Percentiles rank a stretch among this genome's conserved stretches.
phyloP scores from a whole-genome alignment of 768 basidiomycete genomes.

The Hericium erinaceus region DNA sequence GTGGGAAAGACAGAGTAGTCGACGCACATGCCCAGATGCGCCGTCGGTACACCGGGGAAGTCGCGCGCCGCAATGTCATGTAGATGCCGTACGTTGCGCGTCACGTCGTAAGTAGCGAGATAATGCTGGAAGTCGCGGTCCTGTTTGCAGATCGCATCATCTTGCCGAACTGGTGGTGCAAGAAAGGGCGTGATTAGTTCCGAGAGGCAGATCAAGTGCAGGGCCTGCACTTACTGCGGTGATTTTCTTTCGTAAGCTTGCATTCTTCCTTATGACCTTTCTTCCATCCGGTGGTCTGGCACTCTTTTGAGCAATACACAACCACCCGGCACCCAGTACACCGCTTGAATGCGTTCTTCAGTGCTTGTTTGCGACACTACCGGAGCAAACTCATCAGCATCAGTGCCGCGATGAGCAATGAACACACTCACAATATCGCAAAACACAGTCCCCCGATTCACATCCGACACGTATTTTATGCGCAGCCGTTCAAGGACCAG shows the following conservation, averaged over 20 bases:
- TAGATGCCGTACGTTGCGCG: slow-evolving; percentile 19
- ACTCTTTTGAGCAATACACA: slow-evolving; percentile 31
- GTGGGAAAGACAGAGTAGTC: slow-evolving; percentile 26
- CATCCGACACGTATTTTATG: not conserved
- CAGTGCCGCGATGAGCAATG: not conserved
- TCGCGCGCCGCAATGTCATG: slow-evolving; percentile 18
- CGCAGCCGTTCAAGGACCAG: not conserved
- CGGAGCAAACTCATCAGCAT: not conserved
- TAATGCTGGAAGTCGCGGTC: slow-evolving; percentile 27
- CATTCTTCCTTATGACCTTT: slow-evolving; percentile 28
- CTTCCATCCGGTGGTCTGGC: slow-evolving; percentile 28
- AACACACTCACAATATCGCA: not conserved
- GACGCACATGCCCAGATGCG: slow-evolving; percentile 24
- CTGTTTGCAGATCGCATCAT: slow-evolving; percentile 22
- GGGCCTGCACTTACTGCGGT: slow-evolving; percentile 18
- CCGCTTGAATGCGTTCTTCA: slow-evolving; percentile 25
- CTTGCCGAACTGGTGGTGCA: slow-evolving; percentile 21
- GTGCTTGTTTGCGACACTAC: slow-evolving; percentile 28
- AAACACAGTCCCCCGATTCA: not conserved
- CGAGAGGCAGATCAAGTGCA: too few species aligned
- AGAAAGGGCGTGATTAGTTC: too few species aligned
- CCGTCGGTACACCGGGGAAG: slow-evolving; percentile 18
- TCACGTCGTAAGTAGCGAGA: slow-evolving; percentile 25
- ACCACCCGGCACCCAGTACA: slow-evolving; percentile 27
- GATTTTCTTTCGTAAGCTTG: slow-evolving; percentile 28